Evolutionary conservation across 2,329 filamentous ascomycete species (phyloP), one percentile per base, ranked within the genome.

Genomic region (Aspergillus sp.): DNA sequence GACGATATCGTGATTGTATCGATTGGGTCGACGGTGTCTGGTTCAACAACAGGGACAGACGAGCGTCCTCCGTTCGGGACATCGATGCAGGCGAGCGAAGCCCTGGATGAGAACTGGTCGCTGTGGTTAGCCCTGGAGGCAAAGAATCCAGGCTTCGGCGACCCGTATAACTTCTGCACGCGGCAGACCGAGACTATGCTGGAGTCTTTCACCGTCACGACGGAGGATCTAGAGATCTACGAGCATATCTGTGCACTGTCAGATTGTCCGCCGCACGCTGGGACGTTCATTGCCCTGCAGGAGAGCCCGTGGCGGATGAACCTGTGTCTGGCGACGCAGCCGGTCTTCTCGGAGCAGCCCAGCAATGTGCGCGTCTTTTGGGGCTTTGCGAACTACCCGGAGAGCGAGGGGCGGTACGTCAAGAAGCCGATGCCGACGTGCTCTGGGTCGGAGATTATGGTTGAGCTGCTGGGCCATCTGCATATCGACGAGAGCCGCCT

Each of bases 301-400:
- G 72, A 78, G 57, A 76, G 71, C 58, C 68, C 66, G 12, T 79
- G 77, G 77, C 64, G 73, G 14, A 57, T 79, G 55, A 74, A 65
- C 55, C 68, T 75, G 56, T 74, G 72, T 4, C 66, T 79, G 48
- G 75, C 75, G 25, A 66, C 65, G 11, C 76, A 79, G 57, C 76
- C 76, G 6, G 71, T 78, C 57, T 78, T 79, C 58, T 60, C 69
- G 31, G 67, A 69, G 25, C 77, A 79, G 57, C 67, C 69, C 6
- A 27, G 56, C 31, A 63, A 67, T 45, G 65, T 71, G 27, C 66
- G 70, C 23, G 72, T 76, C 17, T 65, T 77, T 43, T 78, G 76
- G 75, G 73, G 75, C 8, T 77, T 74, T 56, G 71, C 70, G 4
- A 67, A 76, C 21, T 72, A 72, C 35, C 72, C 74, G 2, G 66